Base-by-base conservation (phyloP, 768 basidiomycete genomes). In the Dioszegia aurantiaca region DNA sequence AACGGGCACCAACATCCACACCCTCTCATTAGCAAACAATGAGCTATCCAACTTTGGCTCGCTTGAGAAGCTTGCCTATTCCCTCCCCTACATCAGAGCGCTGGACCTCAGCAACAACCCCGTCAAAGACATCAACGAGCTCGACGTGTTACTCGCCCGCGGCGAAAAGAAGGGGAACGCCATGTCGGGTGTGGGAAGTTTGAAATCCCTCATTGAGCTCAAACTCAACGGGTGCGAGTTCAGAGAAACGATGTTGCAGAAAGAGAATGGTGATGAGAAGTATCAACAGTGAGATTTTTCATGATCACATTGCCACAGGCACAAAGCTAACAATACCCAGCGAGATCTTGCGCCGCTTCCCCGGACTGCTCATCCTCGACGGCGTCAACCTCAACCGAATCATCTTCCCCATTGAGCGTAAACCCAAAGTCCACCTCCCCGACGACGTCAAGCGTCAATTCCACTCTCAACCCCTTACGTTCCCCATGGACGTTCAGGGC, bases 1-100 rank as follows among this genome's bases (percentile, higher is more conserved):
- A 45, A 49, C 36, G 10, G 51, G 51, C 11, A 55, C 28, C 1
- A 42, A 74, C 47, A 65, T 77, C 73, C 67, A 68, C 51, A 91
- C 92, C 0, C 77, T 98, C 12, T 93, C 90, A 0, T 80, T 98
- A 40, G 88, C 90, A 39, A 85, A 88, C 72, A 87, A 87, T 72
- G 85, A 86, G 62, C 82, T 89, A 56, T 67, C 81, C 26, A 81
- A 76, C 44, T 85, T 89, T 5, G 74, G 81, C 3, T 79, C 85
- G 55, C 77, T 94, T 19, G 78, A 81, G 14, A 80, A 82, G 27
- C 79, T 94, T 28, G 78, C 83, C 23, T 83, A 84, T 71, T 90
- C 86, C 67, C 80, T 98, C 0, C 92, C 92, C 5, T 52, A 74
- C 44, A 57, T 77, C 47, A 61, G 72, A 42, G 72, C 72, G 14